Evolutionary conservation across 768 basidiomycete genomes (phyloP), one percentile per base, ranked within the genome.

Genomic region (Leucocoprinus leucothites): DNA sequence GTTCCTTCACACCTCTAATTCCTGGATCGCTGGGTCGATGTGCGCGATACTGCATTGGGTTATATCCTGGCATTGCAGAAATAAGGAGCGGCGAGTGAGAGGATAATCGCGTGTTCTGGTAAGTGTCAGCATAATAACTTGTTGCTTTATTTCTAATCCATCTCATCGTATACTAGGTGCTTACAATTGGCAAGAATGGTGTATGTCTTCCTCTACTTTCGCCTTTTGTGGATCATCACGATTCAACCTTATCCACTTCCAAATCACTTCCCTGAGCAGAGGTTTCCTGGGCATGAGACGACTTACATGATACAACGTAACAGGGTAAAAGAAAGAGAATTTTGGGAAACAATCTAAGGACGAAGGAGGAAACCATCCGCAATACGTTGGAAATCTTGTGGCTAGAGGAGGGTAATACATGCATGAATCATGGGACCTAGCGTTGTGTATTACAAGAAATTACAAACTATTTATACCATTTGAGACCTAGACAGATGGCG

Each of bases 11-110:
- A 54, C 48, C 2, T 53, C 62, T 3, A 62, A 63, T 13, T 56
- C 61, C 21, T 82, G n/a, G n/a, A n/a, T n/a, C n/a, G n/a, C n/a
- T n/a, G 76, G 73, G 62, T 80, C 25, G 80, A 85, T 48, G 82
- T 84, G 5, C 75, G 82, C 4, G 83, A 85, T 62, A 63, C 82
- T 31, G 83, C 83, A 0, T 69, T 75, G 19, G 84, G 78, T 0
- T 85, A 88, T 63, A 72, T 74, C 0, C 64, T 70, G 4, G 82
- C 82, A 3, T 65, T 90, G 19, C 73, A 74, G 51, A 77, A 73
- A 48, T 70, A 75, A 24, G 74, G 70, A 2, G 85, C 84, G 0
- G 78, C 76, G 2, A 80, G 81, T 1, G 73, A 87, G 53, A 71
- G 87, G 31, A 77, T 87, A 61, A 74, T 88, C 61, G 58, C 81